Base-by-base conservation (phyloP, 2,329 filamentous ascomycete genomes). In the Penicillium psychrosexuale region DNA sequence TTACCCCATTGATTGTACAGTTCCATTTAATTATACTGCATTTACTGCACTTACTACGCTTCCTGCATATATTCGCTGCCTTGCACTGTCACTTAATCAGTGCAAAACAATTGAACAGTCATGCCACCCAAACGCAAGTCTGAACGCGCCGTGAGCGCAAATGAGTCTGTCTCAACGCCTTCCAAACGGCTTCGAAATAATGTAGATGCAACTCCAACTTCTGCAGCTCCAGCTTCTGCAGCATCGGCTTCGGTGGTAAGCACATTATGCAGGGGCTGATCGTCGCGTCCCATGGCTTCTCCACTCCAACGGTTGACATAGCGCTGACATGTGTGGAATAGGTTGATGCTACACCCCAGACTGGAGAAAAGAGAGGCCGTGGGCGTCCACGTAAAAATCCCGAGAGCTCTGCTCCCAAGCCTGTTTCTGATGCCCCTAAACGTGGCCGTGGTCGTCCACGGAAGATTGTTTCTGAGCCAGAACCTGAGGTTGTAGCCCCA, bases 381-480 rank as follows among this genome's bases (percentile, higher is more conserved):
- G 69, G 69, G 49, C 69, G 69, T 27, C 69, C 69, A n/a, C 65
- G 69, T 47, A 71, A 71, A 50, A 65, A 65, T 34, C 67, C 69
- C 8, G 61, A 61, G n/a, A 63, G 59, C 6, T 47, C 55, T 15
- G 55, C 49, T 3, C 63, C 66, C 8, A 64, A 66, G 51, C 58
- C 63, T 8, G 45, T 58, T 48, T 58, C 65, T n/a, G 56, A 62
- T 34, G 65, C 64, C 12, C 66, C 68, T 39, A 71, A 69, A 52
- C 66, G 69, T 43, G 69, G 69, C 13, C 68, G 69, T 37, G 69
- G 69, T 33, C 69, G 69, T 48, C 69, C 69, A 9, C 66, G 60
- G 8, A 72, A 71, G 53, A 55, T 66, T 33, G 55, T 61, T 30
- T 55, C 63, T 0, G 58, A 55, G 15, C 30, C 39, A 15, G 51